Percentiles rank a stretch among this genome's conserved stretches.
phyloP scores from a whole-genome alignment of 163 green algal species.

The Trebouxia gelatinosa region DNA sequence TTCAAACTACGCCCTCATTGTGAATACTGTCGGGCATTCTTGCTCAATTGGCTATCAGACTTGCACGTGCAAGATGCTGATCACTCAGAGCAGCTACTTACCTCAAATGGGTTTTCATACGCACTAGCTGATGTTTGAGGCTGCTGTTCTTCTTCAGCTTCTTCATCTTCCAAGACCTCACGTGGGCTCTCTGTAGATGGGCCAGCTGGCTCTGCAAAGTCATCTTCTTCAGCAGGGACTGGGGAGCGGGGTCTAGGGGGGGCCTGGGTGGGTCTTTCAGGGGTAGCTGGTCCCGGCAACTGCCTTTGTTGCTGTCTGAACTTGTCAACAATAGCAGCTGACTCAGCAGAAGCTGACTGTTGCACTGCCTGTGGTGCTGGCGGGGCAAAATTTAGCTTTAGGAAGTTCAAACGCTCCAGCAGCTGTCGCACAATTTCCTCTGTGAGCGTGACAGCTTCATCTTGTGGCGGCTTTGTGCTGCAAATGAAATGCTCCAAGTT shows the following conservation, averaged over 20 bases:
- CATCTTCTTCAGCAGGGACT: background rate
- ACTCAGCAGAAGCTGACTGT: too few species aligned
- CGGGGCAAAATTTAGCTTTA: conserved; percentile 14
- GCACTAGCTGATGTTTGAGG: too few species aligned
- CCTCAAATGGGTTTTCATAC: too few species aligned
- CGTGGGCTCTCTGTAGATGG: too few species aligned
- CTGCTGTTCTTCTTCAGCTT: too few species aligned
- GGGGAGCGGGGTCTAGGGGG: background rate
- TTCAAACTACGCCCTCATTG: too few species aligned
- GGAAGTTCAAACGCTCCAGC: conserved; percentile 22
- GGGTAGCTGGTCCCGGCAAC: background rate
- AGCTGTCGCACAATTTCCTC: conserved; percentile 39
- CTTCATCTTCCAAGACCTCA: conserved; percentile 23
- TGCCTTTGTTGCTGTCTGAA: background rate
- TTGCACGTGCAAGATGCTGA: too few species aligned
- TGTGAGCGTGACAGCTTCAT: conserved; percentile 51
- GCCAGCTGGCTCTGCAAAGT: background rate
- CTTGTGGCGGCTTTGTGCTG: conserved; percentile 25
- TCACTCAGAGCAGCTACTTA: too few species aligned
- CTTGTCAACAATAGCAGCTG: background rate
- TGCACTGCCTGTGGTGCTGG: background rate
- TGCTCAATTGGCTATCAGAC: too few species aligned
- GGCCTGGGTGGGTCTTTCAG: conserved; percentile 5
- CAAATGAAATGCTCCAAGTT: conserved; percentile 33
- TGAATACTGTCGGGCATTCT: too few species aligned